phyloP scores from a whole-genome alignment of 2,329 filamentous ascomycete genomes.

The Penicillium sp. region DNA sequence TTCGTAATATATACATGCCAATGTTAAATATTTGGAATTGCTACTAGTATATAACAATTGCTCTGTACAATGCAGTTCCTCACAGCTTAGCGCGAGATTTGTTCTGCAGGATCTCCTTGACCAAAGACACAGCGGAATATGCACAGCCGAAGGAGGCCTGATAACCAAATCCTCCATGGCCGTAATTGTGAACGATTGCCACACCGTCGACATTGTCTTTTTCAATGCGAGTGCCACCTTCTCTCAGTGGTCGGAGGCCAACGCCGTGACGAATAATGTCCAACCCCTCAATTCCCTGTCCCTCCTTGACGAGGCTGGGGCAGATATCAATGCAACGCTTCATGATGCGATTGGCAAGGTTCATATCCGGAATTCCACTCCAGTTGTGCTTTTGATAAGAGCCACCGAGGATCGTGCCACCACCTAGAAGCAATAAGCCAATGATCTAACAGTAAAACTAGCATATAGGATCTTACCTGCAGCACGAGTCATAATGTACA shows the following conservation, averaged over 20 bases:
- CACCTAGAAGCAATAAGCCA: constrained; percentile 47
- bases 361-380: constrained; percentile 76
- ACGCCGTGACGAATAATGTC: constrained; percentile 79
- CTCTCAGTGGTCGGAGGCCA: constrained; percentile 72
- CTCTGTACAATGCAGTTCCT: not conserved
- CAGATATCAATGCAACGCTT: constrained; percentile 53
- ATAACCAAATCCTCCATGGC: constrained; percentile 60
- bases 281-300: constrained; percentile 65
- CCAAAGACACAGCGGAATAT: constrained; percentile 64
- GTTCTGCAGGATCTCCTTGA: constrained; percentile 52
- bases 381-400: constrained; percentile 77
- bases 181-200: constrained; percentile 51
- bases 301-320: constrained; percentile 53
- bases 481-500: constrained; percentile 82
- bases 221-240: constrained; percentile 73
- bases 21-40: not conserved
- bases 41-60: not conserved
- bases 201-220: constrained; percentile 64
- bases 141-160: constrained; percentile 69
- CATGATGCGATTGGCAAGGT: constrained; percentile 81
- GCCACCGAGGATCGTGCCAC: constrained; percentile 83
- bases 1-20: not conserved
- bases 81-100: constrained; percentile 37
- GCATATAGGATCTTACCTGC: constrained; percentile 27
- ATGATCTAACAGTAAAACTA: not conserved